Conservation (phyloP, 176 grass and related monocot species). For the Lolium perenne region DNA sequence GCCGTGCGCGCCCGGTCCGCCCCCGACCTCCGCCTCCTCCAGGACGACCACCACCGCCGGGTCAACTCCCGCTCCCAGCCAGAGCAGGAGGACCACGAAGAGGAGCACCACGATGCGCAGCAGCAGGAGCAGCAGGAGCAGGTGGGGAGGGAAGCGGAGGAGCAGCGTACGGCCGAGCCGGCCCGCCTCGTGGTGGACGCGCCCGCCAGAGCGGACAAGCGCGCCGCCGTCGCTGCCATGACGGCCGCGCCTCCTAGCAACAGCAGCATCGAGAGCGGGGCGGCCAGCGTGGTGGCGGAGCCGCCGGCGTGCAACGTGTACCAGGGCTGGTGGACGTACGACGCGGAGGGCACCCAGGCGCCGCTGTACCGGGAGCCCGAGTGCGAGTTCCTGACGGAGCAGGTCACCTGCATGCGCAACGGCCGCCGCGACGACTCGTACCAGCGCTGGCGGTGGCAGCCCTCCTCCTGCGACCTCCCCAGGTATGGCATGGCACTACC, state of each 20-base stretch:
- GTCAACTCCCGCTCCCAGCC: constrained; percentile 25
- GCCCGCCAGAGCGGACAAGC: not conserved
- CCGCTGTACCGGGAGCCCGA: constrained; percentile 67
- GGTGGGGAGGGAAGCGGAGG: not conserved
- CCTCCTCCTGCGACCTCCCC: constrained; percentile 59
- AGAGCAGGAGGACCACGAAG: not conserved
- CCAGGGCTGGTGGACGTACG: constrained; percentile 69
- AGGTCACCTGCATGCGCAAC: constrained; percentile 96
- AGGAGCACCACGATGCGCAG: constrained; percentile 5
- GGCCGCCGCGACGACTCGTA: constrained; percentile 76
- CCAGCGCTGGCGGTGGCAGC: constrained; percentile 93
- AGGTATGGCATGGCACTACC: constrained; percentile 42
- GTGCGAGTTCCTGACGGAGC: constrained; percentile 94
- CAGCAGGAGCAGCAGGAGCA: not conserved
- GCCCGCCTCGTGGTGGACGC: not conserved
- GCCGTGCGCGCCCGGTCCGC: constrained; percentile 19
- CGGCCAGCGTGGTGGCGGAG: not conserved
- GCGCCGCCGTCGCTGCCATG: not conserved
- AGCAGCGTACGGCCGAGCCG: not conserved
- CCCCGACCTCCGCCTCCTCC: constrained; percentile 51
- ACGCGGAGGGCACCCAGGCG: constrained; percentile 46
- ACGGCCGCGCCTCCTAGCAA: not conserved
- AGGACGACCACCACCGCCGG: constrained; percentile 42
- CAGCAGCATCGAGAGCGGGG: not conserved
- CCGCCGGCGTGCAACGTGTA: constrained; percentile 67